These are phyloP conservation scores for Exophiala calicioides DNA, from an alignment of 2,329 filamentous ascomycete species.

Conservation along the genomic window DNA sequence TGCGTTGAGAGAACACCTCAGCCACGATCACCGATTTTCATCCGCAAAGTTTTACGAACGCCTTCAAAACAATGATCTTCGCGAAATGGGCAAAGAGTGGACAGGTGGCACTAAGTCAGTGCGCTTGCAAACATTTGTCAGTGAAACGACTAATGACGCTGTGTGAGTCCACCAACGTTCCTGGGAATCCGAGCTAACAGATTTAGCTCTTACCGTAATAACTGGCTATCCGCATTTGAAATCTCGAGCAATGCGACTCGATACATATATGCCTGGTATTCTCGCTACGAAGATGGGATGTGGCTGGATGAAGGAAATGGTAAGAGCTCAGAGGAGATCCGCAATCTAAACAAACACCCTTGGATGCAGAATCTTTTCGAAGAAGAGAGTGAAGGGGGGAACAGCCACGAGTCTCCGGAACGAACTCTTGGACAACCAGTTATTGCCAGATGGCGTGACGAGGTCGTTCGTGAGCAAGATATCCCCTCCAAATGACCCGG, in stretches of 20 bases:
- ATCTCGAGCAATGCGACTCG: constrained; percentile 1
- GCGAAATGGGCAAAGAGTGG: constrained; percentile 4
- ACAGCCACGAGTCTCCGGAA: constrained; percentile 1
- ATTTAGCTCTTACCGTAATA: background rate
- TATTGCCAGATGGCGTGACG: background rate
- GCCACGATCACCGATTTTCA: background rate
- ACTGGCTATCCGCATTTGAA: constrained; percentile 3
- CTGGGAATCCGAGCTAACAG: constrained; percentile 2
- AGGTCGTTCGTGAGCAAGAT: background rate
- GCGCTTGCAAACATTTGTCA: constrained; percentile 1
- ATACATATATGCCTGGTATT: constrained; percentile 1
- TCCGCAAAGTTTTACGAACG: constrained; percentile 2
- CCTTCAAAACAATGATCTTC: constrained; percentile 3
- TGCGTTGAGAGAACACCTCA: background rate
- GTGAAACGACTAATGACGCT: background rate
- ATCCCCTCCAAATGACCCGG: background rate
- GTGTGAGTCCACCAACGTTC: constrained; percentile 1
- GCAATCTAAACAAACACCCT: constrained; percentile 5
- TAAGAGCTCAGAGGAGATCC: constrained; percentile 3
- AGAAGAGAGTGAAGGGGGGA: constrained; percentile 2
- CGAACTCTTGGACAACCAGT: background rate
- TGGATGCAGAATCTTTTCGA: constrained; percentile 1
- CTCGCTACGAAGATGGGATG: constrained; percentile 4
- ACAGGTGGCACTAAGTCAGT: constrained; percentile 1
- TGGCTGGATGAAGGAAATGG: constrained; percentile 2